Conservation (phyloP, 441 rosid species). For the Euphorbia celastroides region DNA sequence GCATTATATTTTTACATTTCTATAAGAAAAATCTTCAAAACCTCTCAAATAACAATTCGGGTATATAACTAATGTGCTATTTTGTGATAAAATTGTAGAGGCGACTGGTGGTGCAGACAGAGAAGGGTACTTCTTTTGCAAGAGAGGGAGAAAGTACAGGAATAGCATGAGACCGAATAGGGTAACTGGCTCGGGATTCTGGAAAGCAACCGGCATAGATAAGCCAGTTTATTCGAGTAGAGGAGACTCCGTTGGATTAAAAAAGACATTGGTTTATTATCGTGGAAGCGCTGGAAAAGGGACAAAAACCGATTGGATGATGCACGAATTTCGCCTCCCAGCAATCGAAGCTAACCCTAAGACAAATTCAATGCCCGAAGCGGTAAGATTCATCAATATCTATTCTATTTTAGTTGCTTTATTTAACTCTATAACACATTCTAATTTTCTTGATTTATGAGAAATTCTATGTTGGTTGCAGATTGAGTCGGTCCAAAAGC, state of each 20-base stretch:
- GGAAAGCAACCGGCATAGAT: slow-evolving; percentile 99
- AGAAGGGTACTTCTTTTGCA: slow-evolving; percentile 82
- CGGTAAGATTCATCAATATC: slow-evolving; percentile 40
- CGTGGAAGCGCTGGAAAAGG: slow-evolving; percentile 90
- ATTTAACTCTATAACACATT: too few relatives aligned
- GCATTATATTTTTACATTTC: too few relatives aligned
- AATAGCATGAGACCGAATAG: slow-evolving; percentile 92
- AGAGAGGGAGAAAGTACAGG: slow-evolving; percentile 82
- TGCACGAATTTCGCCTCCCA: slow-evolving; percentile 97
- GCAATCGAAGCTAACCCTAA: slow-evolving; percentile 17
- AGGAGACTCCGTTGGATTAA: slow-evolving; percentile 65
- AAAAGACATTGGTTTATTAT: slow-evolving; percentile 86
- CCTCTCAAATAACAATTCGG: too few relatives aligned
- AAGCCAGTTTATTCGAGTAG: slow-evolving; percentile 46
- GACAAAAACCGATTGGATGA: slow-evolving; percentile 96
- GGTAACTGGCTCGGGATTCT: slow-evolving; percentile 90
- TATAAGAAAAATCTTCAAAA: too few relatives aligned
- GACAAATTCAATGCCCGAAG: slow-evolving; percentile 41
- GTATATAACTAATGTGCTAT: neutral
- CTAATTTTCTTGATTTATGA: too few relatives aligned
- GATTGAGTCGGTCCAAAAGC: too few relatives aligned
- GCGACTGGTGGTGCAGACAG: slow-evolving; percentile 37
- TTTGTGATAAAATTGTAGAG: slow-evolving; percentile 16
- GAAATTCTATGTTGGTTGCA: too few relatives aligned
- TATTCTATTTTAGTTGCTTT: too few relatives aligned